These are phyloP conservation scores for Scutellospora calospora DNA, from an alignment of 371 early-diverging fungal genomes.

Conservation along the genomic window DNA sequence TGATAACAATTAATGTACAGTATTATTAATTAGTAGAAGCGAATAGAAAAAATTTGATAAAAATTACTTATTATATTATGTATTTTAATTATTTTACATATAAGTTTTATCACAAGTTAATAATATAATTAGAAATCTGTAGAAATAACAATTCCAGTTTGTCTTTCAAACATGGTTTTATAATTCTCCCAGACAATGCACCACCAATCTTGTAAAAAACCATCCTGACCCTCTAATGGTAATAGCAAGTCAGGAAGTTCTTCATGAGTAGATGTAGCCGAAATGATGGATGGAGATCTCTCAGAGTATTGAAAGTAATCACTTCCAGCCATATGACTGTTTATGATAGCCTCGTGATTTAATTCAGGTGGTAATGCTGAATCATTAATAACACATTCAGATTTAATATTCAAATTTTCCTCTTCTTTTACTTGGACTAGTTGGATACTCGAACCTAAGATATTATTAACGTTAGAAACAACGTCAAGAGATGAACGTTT, in stretches of 20 bases:
- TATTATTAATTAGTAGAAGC: no score
- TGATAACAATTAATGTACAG: no score
- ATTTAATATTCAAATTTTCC: not conserved
- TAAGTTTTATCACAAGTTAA: no score
- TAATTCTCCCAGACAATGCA: not conserved
- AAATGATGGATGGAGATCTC: not conserved
- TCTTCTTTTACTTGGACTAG: not conserved
- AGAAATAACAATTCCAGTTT: not conserved
- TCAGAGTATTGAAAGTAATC: no score
- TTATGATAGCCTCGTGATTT: not conserved
- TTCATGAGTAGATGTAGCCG: not conserved
- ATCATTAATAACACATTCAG: not conserved
- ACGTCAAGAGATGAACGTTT: not conserved
- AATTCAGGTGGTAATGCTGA: not conserved
- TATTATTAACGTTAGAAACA: not conserved
- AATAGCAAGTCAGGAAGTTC: constrained; percentile 7
- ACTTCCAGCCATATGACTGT: not conserved
- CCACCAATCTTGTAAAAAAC: constrained; percentile 9
- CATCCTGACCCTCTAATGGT: constrained; percentile 13
- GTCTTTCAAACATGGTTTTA: not conserved
- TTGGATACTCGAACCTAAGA: not conserved
- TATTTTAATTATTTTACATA: no score
- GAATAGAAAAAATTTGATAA: no score
- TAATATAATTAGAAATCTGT: no score
- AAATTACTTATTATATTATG: no score